Evolutionary conservation across 208 protist species (phyloP).

Genomic region (Leishmania mexicana): DNA sequence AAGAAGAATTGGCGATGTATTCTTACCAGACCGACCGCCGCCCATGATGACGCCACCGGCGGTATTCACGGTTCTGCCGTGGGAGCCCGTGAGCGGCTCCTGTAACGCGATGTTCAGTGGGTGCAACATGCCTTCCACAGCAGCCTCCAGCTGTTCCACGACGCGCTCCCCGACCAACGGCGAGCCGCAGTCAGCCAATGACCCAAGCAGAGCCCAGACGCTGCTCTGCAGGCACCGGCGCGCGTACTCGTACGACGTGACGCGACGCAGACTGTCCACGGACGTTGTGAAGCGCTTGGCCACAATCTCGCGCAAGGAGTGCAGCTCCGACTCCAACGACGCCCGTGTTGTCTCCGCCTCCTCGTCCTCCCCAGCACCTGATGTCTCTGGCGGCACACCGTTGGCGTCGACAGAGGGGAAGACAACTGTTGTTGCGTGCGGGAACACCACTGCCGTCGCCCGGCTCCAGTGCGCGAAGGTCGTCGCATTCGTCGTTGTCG

Average conservation of each 20-base stretch:
- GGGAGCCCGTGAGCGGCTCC: conserved; percentile 18
- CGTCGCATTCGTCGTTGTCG: conserved; percentile 34
- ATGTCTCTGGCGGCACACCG: not conserved
- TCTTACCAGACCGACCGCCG: not conserved
- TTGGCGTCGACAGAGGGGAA: conserved; percentile 11
- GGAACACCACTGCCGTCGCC: conserved; percentile 36
- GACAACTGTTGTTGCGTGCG: conserved; percentile 26
- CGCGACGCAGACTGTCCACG: conserved; percentile 16
- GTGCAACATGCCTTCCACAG: conserved; percentile 42
- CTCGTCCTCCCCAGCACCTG: not conserved
- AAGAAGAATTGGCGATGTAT: conserved; percentile 8
- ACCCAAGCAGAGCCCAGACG: conserved; percentile 11
- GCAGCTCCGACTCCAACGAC: conserved; percentile 52
- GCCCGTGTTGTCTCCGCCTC: conserved; percentile 27
- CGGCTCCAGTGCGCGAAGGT: conserved; percentile 36
- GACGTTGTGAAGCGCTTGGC: conserved; percentile 45
- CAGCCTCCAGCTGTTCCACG: conserved; percentile 24
- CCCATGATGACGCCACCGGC: not conserved
- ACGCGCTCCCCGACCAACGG: conserved; percentile 15
- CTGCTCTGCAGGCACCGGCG: conserved; percentile 20
- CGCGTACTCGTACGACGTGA: conserved; percentile 25
- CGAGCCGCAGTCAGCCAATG: conserved; percentile 1
- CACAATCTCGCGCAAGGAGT: conserved; percentile 45
- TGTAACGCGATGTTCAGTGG: conserved; percentile 40
- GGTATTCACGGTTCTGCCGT: conserved; percentile 1